These are phyloP conservation scores for Ananas comosus DNA, from an alignment of 176 grass and related monocot genomes.

Conservation along the genomic window DNA sequence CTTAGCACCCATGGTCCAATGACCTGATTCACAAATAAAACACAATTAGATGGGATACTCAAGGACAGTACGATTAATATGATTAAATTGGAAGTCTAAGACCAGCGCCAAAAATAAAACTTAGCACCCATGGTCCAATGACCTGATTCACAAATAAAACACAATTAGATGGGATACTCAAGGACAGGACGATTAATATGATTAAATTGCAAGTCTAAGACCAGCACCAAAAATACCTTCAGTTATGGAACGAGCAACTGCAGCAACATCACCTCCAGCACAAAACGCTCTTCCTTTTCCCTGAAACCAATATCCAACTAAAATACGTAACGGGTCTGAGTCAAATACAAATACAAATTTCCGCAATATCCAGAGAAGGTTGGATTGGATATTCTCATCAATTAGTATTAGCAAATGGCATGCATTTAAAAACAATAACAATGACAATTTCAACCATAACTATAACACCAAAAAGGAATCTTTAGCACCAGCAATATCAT, in stretches of 20 bases:
- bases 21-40: slow-evolving; percentile 29
- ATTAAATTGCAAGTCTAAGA: background rate
- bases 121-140: slow-evolving; percentile 67
- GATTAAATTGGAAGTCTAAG: background rate
- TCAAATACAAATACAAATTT: background rate
- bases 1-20: slow-evolving; percentile 67
- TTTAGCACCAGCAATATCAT: no score
- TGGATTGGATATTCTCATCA: no score
- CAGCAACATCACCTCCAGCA: slow-evolving; percentile 87
- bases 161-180: background rate
- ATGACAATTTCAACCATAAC: no score
- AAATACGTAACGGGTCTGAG: background rate
- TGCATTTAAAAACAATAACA: no score
- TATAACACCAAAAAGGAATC: no score
- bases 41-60: background rate
- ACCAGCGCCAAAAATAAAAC: slow-evolving; percentile 24
- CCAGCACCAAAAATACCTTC: slow-evolving; percentile 9
- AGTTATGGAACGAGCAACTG: slow-evolving; percentile 37
- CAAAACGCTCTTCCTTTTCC: slow-evolving; percentile 98
- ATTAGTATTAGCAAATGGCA: no score
- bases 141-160: slow-evolving; percentile 25
- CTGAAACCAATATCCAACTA: slow-evolving; percentile 36
- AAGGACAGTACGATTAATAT: background rate
- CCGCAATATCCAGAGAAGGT: no score
- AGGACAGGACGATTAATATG: background rate